phyloP scores from a whole-genome alignment of 1,284 basidiomycete species.

The Trametes hirsuta region DNA sequence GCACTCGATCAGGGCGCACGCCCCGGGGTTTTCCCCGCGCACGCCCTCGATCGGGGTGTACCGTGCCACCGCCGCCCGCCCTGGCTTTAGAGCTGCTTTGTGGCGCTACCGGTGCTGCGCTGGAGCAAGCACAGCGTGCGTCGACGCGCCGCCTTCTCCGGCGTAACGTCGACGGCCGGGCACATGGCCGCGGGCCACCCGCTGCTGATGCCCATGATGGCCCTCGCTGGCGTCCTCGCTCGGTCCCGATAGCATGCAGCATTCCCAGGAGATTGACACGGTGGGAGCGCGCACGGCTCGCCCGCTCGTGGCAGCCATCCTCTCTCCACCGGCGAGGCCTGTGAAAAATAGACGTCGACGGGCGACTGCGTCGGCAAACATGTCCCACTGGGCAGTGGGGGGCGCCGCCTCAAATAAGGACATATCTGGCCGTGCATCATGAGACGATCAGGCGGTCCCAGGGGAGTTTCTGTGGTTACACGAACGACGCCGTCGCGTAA shows the following conservation, averaged over 20 bases:
- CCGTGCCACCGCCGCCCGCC: neutral
- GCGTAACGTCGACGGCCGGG: slow-evolving; percentile 4
- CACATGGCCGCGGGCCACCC: neutral
- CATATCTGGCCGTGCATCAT: slow-evolving; percentile 18
- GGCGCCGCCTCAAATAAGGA: slow-evolving; percentile 9
- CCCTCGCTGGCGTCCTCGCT: slow-evolving; percentile 3
- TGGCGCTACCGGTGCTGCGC: neutral
- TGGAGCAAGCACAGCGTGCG: neutral
- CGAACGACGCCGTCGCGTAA: slow-evolving; percentile 14
- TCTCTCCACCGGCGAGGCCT: slow-evolving; percentile 7
- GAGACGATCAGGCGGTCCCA: slow-evolving; percentile 17
- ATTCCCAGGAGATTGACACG: slow-evolving; percentile 14
- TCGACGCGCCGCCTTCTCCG: slow-evolving; percentile 4
- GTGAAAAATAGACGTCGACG: slow-evolving; percentile 17
- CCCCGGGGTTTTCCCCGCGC: slow-evolving; percentile 4
- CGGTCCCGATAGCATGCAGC: slow-evolving; percentile 21
- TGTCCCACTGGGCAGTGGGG: neutral
- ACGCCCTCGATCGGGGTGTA: slow-evolving; percentile 12
- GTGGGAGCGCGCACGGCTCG: slow-evolving; percentile 16
- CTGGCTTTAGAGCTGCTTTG: neutral
- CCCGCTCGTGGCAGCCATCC: neutral
- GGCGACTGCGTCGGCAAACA: slow-evolving; percentile 17
- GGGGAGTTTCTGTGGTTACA: slow-evolving; percentile 27
- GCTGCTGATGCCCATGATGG: neutral
- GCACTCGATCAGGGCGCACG: slow-evolving; percentile 12